These are phyloP conservation scores for Ustilago esculenta DNA, from an alignment of 1,284 basidiomycete species.

Conservation along the genomic window DNA sequence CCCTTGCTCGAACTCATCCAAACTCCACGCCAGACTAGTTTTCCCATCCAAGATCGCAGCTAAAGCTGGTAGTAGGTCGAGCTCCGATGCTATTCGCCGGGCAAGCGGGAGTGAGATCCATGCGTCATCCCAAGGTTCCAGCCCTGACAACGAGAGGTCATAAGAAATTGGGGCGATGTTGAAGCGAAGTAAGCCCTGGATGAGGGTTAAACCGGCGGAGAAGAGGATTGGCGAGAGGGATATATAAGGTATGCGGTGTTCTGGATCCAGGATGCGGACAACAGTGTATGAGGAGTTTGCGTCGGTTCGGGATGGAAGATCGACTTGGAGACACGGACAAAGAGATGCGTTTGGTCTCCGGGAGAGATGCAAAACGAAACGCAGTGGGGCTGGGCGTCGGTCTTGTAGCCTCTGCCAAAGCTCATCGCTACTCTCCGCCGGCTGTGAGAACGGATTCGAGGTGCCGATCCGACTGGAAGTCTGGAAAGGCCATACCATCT, in stretches of 20 bases:
- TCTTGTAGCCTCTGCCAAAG: conserved; percentile 22
- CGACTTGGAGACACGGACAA: conserved; percentile 27
- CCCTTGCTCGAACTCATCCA: conserved; percentile 22
- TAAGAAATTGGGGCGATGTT: conserved; percentile 2
- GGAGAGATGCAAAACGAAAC: conserved; percentile 25
- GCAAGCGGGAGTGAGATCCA: conserved; percentile 35
- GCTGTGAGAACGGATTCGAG: neutral
- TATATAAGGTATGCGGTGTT: conserved; percentile 36
- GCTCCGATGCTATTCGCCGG: conserved; percentile 2
- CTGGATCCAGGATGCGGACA: conserved; percentile 43
- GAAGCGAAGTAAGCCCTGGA: conserved; percentile 36
- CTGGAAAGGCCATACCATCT: no score
- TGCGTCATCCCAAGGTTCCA: conserved; percentile 47
- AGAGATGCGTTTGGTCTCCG: conserved; percentile 27
- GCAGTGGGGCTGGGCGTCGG: conserved; percentile 14
- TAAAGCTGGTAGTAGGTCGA: conserved; percentile 2
- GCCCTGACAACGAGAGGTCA: conserved; percentile 25
- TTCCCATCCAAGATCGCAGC: conserved; percentile 14
- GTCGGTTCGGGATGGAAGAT: neutral
- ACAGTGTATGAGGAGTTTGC: conserved; percentile 1
- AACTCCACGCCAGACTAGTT: conserved; percentile 22
- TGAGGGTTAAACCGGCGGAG: conserved; percentile 10
- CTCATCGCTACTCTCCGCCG: neutral
- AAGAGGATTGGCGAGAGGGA: conserved; percentile 28
- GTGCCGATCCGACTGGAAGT: neutral